These are phyloP conservation scores for Raffaelea arxii DNA, from an alignment of 2,329 filamentous ascomycete genomes.

Conservation along the genomic window DNA sequence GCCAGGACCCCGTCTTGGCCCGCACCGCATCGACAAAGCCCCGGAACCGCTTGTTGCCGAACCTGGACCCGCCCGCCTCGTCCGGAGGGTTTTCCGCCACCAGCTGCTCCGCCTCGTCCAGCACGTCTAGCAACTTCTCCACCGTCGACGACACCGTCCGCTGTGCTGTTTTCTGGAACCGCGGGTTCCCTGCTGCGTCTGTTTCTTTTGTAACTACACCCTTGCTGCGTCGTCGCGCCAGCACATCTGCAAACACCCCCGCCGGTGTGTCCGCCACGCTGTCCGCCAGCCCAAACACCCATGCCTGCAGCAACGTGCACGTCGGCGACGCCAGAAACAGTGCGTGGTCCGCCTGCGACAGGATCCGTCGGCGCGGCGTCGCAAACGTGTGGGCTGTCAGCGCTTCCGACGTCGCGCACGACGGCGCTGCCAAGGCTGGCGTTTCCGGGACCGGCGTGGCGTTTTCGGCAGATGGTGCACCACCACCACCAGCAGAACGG, in stretches of 20 bases:
- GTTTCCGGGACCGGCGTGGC: slow-evolving; percentile 62
- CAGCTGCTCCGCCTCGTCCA: slow-evolving; percentile 59
- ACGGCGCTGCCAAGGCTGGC: slow-evolving; percentile 57
- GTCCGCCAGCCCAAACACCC: slow-evolving; percentile 80
- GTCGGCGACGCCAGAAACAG: slow-evolving; percentile 71
- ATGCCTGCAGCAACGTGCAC: slow-evolving; percentile 66
- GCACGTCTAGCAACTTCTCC: slow-evolving; percentile 54
- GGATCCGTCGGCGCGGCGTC: slow-evolving; percentile 65
- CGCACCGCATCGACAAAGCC: slow-evolving; percentile 64
- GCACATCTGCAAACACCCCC: slow-evolving; percentile 20
- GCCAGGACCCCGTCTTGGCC: slow-evolving; percentile 50
- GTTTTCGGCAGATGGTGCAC: slow-evolving; percentile 40
- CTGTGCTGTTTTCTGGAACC: slow-evolving; percentile 7
- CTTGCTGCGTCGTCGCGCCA: not conserved
- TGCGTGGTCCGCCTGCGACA: slow-evolving; percentile 71
- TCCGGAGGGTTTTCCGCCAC: slow-evolving; percentile 65
- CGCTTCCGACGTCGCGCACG: not conserved
- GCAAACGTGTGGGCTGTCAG: slow-evolving; percentile 44
- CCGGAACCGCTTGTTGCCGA: slow-evolving; percentile 89
- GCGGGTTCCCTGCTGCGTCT: not conserved
- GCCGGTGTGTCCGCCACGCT: slow-evolving; percentile 56
- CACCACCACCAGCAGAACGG: too few species aligned
- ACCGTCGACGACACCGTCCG: slow-evolving; percentile 53
- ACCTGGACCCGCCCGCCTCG: slow-evolving; percentile 80
- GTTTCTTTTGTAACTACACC: not conserved